Evolutionary conservation across 805 yeast genomes (phyloP).

Genomic region (Cyberlindnera mrakii): DNA sequence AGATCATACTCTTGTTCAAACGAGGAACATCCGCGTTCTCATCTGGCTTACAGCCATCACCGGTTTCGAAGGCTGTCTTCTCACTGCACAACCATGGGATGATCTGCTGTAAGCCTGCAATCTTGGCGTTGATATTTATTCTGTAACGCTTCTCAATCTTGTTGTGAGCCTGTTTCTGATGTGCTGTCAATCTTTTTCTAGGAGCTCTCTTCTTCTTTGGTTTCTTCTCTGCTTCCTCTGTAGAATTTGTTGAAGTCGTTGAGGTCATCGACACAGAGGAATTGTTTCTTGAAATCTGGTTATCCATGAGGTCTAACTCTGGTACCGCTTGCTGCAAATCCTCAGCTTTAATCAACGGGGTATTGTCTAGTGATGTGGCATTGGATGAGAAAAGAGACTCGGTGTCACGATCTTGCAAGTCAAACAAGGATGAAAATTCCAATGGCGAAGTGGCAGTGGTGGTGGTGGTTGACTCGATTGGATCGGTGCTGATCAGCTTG

Average conservation of each 20-base stretch:
- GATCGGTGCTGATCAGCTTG: constrained; percentile 14
- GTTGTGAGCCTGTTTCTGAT: constrained; percentile 68
- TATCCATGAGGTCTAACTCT: constrained; percentile 4
- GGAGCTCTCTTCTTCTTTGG: constrained; percentile 42
- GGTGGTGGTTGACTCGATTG: constrained; percentile 5
- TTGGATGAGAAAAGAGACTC: constrained; percentile 21
- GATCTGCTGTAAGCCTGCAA: constrained; percentile 58
- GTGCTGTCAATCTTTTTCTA: constrained; percentile 47
- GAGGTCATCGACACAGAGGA: constrained; percentile 12
- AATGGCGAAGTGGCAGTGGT: constrained; percentile 20
- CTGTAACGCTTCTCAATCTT: constrained; percentile 67
- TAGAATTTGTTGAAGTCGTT: constrained; percentile 3
- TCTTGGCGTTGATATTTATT: constrained; percentile 66
- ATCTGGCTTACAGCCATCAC: constrained; percentile 13
- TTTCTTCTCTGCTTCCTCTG: constrained; percentile 14
- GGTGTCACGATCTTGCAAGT: constrained; percentile 9
- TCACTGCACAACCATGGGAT: constrained; percentile 65
- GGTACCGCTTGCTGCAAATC: constrained; percentile 9
- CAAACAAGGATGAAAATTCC: constrained; percentile 24
- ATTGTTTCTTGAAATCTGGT: constrained; percentile 7
- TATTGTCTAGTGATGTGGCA: constrained; percentile 23
- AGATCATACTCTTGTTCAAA: constrained; percentile 59
- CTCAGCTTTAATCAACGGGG: constrained; percentile 26
- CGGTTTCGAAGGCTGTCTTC: constrained; percentile 54
- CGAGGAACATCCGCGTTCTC: constrained; percentile 28